Conservation (phyloP, 2,329 filamentous ascomycete genomes). For the Diaporthe destruens region DNA sequence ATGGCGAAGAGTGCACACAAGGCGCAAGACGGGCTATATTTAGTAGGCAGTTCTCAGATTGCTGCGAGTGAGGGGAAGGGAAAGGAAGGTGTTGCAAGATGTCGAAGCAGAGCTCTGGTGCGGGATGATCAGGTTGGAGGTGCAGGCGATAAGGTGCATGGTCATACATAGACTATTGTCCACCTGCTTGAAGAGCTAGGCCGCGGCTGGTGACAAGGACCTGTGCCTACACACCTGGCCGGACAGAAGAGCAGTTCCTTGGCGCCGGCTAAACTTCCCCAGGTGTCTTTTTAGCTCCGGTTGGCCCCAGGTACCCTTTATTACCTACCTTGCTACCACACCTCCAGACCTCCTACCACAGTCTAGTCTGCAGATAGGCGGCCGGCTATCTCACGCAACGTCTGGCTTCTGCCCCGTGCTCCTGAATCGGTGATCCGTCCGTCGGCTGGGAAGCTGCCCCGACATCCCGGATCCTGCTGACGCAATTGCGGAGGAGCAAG, state of each 20-base stretch:
- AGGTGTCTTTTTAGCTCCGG: background rate
- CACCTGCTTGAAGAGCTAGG: slow-evolving; percentile 3
- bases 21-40: slow-evolving; percentile 16
- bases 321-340: too few species aligned
- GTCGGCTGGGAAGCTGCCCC: slow-evolving; percentile 29
- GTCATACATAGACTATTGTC: background rate
- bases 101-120: background rate
- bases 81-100: background rate
- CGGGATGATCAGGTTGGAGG: slow-evolving; percentile 26
- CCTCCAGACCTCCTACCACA: too few species aligned
- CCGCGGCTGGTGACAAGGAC: slow-evolving; percentile 17
- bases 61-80: slow-evolving; percentile 2
- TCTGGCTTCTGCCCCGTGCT: slow-evolving; percentile 6
- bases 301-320: background rate
- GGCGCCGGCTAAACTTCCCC: slow-evolving; percentile 24
- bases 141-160: slow-evolving; percentile 27
- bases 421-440: slow-evolving; percentile 21
- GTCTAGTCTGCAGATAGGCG: background rate
- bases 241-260: background rate
- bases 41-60: slow-evolving; percentile 9
- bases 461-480: slow-evolving; percentile 23
- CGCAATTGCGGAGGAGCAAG: slow-evolving; percentile 23
- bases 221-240: background rate
- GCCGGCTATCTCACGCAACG: background rate
- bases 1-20: slow-evolving; percentile 49